phyloP scores from a whole-genome alignment of 257 asterid genomes.

The Gentiana macrophylla region DNA sequence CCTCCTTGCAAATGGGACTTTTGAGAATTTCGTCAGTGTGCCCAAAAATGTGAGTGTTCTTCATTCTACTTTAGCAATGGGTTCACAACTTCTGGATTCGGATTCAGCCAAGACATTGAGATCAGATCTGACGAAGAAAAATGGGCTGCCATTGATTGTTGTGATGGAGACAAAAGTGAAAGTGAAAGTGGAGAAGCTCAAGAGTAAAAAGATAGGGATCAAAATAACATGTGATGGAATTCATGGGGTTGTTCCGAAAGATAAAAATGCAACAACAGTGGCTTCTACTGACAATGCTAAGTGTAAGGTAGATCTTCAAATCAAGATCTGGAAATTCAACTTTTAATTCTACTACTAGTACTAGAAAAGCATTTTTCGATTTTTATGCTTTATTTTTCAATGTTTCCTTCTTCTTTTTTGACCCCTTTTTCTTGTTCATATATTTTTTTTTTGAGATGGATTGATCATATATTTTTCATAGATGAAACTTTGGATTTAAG shows the following conservation, averaged over 20 bases:
- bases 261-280: conserved; percentile 33
- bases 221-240: conserved; percentile 59
- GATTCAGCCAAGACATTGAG: conserved; percentile 35
- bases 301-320: conserved; percentile 75
- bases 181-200: conserved; percentile 55
- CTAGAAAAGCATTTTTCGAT: background rate
- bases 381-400: background rate
- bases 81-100: conserved; percentile 35
- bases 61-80: conserved; percentile 31
- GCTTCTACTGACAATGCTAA: conserved; percentile 39
- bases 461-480: background rate
- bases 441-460: background rate
- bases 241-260: conserved; percentile 58
- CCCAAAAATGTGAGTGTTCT: conserved; percentile 31
- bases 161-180: conserved; percentile 58
- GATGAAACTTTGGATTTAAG: conserved; percentile 3
- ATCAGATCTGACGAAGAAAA: conserved; percentile 51
- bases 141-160: conserved; percentile 48
- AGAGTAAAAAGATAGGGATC: conserved; percentile 63
- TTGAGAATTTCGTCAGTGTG: conserved; percentile 31
- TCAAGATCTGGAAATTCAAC: conserved; percentile 84
- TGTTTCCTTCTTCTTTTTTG: background rate
- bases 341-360: conserved; percentile 21
- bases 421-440: conserved; percentile 5
- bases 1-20: conserved; percentile 35